Evolutionary conservation across 805 yeast species (phyloP), one percentile per base, ranked within the genome.

Genomic region (Schwanniomyces occidentalis): DNA sequence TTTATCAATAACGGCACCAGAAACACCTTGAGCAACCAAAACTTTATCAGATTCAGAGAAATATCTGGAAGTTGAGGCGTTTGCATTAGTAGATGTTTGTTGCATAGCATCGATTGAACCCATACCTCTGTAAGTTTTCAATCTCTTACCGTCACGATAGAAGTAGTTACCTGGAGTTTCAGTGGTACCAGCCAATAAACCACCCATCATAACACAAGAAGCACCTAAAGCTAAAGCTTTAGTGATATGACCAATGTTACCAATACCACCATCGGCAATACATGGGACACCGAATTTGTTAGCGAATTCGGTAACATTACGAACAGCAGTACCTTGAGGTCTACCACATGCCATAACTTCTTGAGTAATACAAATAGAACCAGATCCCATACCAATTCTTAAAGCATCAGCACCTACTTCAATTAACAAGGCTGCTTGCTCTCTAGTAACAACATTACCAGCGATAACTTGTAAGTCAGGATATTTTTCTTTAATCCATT

Each of bases 271-370:
- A 64, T 93, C 99, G 49, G 99, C 99, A 54, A 93, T 89, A 70
- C 96, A 86, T 62, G 99, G 98, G 48, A 93, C 95, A 63, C 99
- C 99, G 61, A 91, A 93, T 64, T 81, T 78, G 69, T 82, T 83
- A 49, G 98, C 95, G 61, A 93, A 90, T 73, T 91, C 90, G 46
- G 93, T 76, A 37, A 93, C 99, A 49, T 80, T 83, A 76, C 79
- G 90, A 36, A 93, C 98, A 42, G 99, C 99, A 49, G 98, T 89
- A 71, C 98, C 99, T 75, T 93, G 99, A 43, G 99, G 99, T 78
- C 99, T 89, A 71, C 99, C 99, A 72, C 96, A 95, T 34, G 99
- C 99, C 99, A 93, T 93, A 42, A 93, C 99, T 73, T 93, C 99
- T 74, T 93, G 99, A 35, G 99, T 93, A 63, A 93, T 93, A 78